Conservation (phyloP, 768 basidiomycete genomes). For the Cystobasidiopsis lactophilus region DNA sequence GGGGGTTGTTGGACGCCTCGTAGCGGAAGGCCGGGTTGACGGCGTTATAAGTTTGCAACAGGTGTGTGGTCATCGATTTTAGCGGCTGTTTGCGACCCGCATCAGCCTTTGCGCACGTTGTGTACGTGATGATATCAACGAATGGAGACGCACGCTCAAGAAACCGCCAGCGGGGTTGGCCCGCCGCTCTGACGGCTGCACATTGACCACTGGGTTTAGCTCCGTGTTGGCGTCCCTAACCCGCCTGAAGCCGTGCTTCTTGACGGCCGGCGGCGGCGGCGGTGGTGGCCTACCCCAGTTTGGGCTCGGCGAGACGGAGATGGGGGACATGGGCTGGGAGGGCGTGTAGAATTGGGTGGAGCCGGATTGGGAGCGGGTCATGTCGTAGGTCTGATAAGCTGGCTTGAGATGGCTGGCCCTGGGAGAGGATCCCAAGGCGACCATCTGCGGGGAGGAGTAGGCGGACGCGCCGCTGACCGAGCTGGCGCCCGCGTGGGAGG, state of each 20-base stretch:
- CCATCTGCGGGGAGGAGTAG: too few species aligned
- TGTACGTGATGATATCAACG: conserved; percentile 1
- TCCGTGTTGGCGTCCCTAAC: conserved; percentile 56
- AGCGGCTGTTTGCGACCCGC: conserved; percentile 33
- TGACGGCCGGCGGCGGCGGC: not conserved
- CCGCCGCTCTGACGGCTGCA: conserved; percentile 41
- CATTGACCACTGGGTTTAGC: conserved; percentile 50
- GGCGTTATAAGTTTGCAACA: conserved; percentile 74
- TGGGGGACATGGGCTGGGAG: too few species aligned
- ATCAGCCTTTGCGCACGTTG: not conserved
- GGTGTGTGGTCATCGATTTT: conserved; percentile 55
- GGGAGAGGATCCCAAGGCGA: too few species aligned
- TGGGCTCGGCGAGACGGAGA: too few species aligned
- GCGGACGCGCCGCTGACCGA: too few species aligned
- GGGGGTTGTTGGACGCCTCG: conserved; percentile 80
- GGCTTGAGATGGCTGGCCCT: too few species aligned
- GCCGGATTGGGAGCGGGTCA: too few species aligned
- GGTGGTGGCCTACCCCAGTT: not conserved
- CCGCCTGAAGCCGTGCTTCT: conserved; percentile 44
- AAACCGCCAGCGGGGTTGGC: conserved; percentile 46
- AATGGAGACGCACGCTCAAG: conserved; percentile 44
- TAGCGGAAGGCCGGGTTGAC: conserved; percentile 92
- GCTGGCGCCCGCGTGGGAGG: too few species aligned
- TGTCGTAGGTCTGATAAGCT: too few species aligned
- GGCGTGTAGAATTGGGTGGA: too few species aligned